Evolutionary conservation across 345 rosid genomes (phyloP).

Genomic region (Tarenaya hassleriana): DNA sequence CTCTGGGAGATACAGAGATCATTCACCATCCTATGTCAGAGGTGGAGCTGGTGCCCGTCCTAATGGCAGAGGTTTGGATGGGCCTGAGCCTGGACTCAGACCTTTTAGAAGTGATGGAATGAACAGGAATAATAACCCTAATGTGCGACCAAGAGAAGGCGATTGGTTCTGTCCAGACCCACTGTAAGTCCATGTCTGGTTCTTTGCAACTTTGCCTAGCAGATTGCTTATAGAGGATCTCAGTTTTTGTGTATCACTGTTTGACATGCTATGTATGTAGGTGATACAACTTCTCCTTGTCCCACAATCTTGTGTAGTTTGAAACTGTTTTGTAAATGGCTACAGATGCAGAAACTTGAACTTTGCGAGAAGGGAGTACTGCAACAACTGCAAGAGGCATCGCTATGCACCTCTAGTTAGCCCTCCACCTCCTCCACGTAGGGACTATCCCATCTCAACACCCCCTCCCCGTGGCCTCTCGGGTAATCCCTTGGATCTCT

Average conservation of each 20-base stretch:
- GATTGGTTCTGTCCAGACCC: slow-evolving; percentile 79
- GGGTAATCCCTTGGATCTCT: slow-evolving; percentile 52
- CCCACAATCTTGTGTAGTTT: too few relatives aligned
- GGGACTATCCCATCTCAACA: slow-evolving; percentile 47
- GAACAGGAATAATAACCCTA: slow-evolving; percentile 49
- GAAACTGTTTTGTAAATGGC: background rate
- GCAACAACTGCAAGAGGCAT: slow-evolving; percentile 66
- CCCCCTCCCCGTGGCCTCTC: slow-evolving; percentile 46
- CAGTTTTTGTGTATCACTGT: too few relatives aligned
- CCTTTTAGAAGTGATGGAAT: slow-evolving; percentile 42
- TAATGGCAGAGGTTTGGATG: slow-evolving; percentile 53
- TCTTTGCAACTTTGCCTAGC: too few relatives aligned
- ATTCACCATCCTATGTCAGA: slow-evolving; percentile 56
- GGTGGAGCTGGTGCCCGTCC: slow-evolving; percentile 65
- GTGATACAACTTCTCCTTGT: too few relatives aligned
- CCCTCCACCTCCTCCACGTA: slow-evolving; percentile 47
- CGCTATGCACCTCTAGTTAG: slow-evolving; percentile 50
- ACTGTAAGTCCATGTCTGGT: slow-evolving; percentile 37
- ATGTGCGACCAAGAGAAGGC: slow-evolving; percentile 88
- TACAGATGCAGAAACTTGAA: slow-evolving; percentile 74
- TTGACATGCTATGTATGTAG: too few relatives aligned
- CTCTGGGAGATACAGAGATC: slow-evolving; percentile 56
- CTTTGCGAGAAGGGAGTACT: slow-evolving; percentile 73
- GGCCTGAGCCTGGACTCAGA: slow-evolving; percentile 54
- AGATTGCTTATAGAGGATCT: too few relatives aligned